A percentile compares a stretch with the other conserved stretches of the same genome.
These are phyloP conservation scores for Sporothrix dimorphospora DNA, from an alignment of 2,329 filamentous ascomycete genomes.

Conservation along the genomic window DNA sequence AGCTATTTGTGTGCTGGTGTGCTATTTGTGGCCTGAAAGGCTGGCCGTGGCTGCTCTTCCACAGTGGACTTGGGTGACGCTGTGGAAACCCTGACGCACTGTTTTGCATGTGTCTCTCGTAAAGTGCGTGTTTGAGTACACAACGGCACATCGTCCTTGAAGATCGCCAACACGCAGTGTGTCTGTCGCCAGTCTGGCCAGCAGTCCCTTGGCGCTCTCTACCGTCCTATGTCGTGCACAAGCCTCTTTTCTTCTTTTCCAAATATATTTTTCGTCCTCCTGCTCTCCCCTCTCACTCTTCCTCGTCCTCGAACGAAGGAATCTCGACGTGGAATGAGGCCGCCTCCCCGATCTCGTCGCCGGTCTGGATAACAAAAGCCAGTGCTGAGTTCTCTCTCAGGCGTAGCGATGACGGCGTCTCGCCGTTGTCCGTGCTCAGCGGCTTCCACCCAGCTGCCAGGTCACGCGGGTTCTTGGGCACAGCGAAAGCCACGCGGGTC, in stretches of 20 bases:
- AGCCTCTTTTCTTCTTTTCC: too few relatives aligned
- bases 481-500: constrained; percentile 50
- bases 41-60: neutral
- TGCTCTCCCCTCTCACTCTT: constrained; percentile 39
- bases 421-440: constrained; percentile 45
- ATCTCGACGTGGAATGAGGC: constrained; percentile 44
- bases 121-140: neutral
- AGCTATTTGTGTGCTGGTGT: neutral
- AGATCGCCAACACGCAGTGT: neutral
- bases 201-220: neutral
- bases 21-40: neutral
- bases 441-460: constrained; percentile 54
- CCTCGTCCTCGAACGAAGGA: constrained; percentile 45
- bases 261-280: neutral
- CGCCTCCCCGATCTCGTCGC: constrained; percentile 42
- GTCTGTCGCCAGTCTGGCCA: neutral
- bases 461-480: constrained; percentile 51
- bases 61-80: neutral
- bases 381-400: constrained; percentile 53
- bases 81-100: neutral
- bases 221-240: neutral
- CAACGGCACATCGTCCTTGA: neutral
- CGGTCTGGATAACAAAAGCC: constrained; percentile 52
- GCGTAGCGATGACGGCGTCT: constrained; percentile 48
- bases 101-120: constrained; percentile 15